A percentile compares a stretch with the other conserved stretches of the same genome.
Evolutionary conservation across 1,284 basidiomycete species (phyloP).

Genomic region (Schizopora paradoxa): DNA sequence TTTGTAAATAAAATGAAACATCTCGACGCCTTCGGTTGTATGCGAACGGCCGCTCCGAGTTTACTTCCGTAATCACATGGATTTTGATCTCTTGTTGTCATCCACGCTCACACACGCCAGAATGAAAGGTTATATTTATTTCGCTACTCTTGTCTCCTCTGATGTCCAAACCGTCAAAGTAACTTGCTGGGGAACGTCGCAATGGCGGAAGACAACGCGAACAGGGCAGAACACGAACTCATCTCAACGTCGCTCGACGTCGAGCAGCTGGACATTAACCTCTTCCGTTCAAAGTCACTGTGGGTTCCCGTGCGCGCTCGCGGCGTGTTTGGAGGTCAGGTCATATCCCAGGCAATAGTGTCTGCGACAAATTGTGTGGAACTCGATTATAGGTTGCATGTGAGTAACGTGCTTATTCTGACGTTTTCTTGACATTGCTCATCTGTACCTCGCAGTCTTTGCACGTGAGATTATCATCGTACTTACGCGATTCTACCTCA

Average conservation of each 20-base stretch:
- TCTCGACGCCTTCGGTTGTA: too few relatives aligned
- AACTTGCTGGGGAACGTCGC: background rate
- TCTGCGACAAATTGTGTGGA: slow-evolving; percentile 75
- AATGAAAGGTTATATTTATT: too few relatives aligned
- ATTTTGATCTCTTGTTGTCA: too few relatives aligned
- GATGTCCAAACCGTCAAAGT: too few relatives aligned
- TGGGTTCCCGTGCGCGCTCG: slow-evolving; percentile 62
- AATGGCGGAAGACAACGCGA: slow-evolving; percentile 11
- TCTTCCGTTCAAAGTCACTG: slow-evolving; percentile 71
- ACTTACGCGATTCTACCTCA: background rate
- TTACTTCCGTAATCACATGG: too few relatives aligned
- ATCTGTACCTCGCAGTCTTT: slow-evolving; percentile 27
- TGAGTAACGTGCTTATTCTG: slow-evolving; percentile 36
- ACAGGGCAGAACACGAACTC: slow-evolving; percentile 48
- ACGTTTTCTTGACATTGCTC: background rate
- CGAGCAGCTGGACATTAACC: slow-evolving; percentile 71
- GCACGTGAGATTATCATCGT: slow-evolving; percentile 27
- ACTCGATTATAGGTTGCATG: slow-evolving; percentile 65
- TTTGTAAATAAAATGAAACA: too few relatives aligned
- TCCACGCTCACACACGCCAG: too few relatives aligned
- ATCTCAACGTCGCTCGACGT: slow-evolving; percentile 71
- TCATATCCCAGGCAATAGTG: slow-evolving; percentile 83
- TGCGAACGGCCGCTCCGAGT: too few relatives aligned
- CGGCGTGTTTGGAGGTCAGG: slow-evolving; percentile 88
- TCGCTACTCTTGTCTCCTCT: too few relatives aligned